phyloP scores from a whole-genome alignment of 371 early-diverging fungal genomes.

The Saksenaea oblongispora region DNA sequence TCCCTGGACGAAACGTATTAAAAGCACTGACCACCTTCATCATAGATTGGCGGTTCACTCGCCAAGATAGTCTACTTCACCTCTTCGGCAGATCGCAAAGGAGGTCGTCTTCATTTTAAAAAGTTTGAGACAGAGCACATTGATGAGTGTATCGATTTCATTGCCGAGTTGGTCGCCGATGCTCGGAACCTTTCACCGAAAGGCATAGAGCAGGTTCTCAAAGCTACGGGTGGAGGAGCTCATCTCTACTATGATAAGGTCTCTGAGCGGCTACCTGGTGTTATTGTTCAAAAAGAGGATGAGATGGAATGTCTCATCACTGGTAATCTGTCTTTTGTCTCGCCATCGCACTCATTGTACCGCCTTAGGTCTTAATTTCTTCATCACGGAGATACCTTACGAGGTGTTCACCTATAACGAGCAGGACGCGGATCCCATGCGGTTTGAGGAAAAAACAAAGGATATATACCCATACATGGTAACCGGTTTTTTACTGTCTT shows the following conservation, averaged over 20 bases:
- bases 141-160: constrained; percentile 86
- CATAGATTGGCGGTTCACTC: constrained; percentile 88
- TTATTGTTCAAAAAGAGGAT: constrained; percentile 76
- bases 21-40: constrained; percentile 3
- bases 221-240: constrained; percentile 90
- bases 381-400: constrained; percentile 89
- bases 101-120: constrained; percentile 91
- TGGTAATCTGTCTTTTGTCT: constrained; percentile 40
- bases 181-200: constrained; percentile 34
- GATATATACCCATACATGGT: constrained; percentile 85
- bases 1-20: not conserved
- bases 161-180: constrained; percentile 68
- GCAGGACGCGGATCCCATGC: constrained; percentile 67
- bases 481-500: constrained; percentile 14
- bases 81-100: constrained; percentile 53
- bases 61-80: constrained; percentile 94
- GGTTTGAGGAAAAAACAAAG: constrained; percentile 74
- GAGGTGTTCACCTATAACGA: constrained; percentile 95
- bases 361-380: constrained; percentile 79
- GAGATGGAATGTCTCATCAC: constrained; percentile 87
- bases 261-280: constrained; percentile 50
- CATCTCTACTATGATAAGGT: constrained; percentile 69
- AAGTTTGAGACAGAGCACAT: constrained; percentile 94
- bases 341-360: not conserved
- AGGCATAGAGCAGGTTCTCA: constrained; percentile 51